A percentile compares a stretch with the other conserved stretches of the same genome.
phyloP scores from a whole-genome alignment of 164 flowering plant genomes.

The Chloranthus sessilifolius region DNA sequence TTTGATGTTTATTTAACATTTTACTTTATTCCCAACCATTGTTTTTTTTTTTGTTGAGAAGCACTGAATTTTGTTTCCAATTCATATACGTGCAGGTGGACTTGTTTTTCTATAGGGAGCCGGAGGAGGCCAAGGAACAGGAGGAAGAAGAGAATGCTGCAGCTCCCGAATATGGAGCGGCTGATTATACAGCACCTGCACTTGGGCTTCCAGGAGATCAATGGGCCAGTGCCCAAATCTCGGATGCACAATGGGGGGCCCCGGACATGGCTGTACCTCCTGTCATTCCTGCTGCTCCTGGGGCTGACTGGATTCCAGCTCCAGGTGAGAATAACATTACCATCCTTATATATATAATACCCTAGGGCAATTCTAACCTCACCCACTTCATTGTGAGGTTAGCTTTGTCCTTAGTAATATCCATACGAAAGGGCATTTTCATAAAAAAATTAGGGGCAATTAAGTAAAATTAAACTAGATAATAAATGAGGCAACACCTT shows the following conservation, averaged over 20 bases:
- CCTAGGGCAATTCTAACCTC: too few relatives aligned
- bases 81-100: constrained; percentile 54
- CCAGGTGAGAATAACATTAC: constrained; percentile 27
- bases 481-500: too few relatives aligned
- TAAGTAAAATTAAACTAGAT: too few relatives aligned
- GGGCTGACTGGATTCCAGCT: constrained; percentile 22
- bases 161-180: constrained; percentile 31
- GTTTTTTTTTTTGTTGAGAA: too few relatives aligned
- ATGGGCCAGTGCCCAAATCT: constrained; percentile 30
- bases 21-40: too few relatives aligned
- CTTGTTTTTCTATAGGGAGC: constrained; percentile 79
- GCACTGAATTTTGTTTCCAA: background rate
- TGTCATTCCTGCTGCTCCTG: constrained; percentile 25
- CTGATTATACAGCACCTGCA: constrained; percentile 22
- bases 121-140: constrained; percentile 71
- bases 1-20: too few relatives aligned
- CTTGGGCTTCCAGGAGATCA: constrained; percentile 21
- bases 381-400: too few relatives aligned
- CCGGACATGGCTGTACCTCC: constrained; percentile 21
- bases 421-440: too few relatives aligned
- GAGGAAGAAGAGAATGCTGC: constrained; percentile 48
- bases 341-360: too few relatives aligned
- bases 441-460: too few relatives aligned
- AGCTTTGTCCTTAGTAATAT: too few relatives aligned
- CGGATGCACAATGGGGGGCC: constrained; percentile 38